These are phyloP conservation scores for Cryptosporidium bovis DNA, from an alignment of 169 alveolate genomes.

Conservation along the genomic window DNA sequence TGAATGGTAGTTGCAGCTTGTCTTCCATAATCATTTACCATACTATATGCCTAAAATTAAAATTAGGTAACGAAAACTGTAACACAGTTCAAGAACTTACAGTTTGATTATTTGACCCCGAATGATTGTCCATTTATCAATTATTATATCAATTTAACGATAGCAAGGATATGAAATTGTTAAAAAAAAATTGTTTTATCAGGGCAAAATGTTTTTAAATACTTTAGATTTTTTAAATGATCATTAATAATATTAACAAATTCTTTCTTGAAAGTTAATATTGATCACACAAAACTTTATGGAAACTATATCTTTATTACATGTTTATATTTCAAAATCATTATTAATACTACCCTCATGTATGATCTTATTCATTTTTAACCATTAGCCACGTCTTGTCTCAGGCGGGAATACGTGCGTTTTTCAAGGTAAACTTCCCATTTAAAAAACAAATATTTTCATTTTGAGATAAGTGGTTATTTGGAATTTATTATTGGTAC, in stretches of 20 bases:
- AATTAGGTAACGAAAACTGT: neutral
- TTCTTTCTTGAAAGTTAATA: neutral
- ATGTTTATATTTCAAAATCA: constrained; percentile 13
- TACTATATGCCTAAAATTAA: constrained; percentile 46
- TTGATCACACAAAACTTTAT: constrained; percentile 3
- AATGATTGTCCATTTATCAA: constrained; percentile 39
- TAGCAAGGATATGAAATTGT: neutral
- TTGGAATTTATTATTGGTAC: no score
- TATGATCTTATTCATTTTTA: constrained; percentile 19
- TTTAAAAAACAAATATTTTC: no score
- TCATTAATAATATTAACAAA: no score
- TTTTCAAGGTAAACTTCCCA: no score
- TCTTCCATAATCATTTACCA: constrained; percentile 73
- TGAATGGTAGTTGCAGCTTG: constrained; percentile 73
- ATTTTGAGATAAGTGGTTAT: no score
- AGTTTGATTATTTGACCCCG: constrained; percentile 31
- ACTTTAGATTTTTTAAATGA: no score
- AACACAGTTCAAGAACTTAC: constrained; percentile 21
- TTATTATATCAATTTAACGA: constrained; percentile 1
- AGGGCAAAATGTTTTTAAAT: no score
- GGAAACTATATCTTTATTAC: neutral
- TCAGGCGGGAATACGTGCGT: constrained; percentile 23
- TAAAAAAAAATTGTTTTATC: neutral
- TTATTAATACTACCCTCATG: constrained; percentile 2
- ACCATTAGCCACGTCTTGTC: constrained; percentile 49